Evolutionary conservation across 2,329 filamentous ascomycete species (phyloP).

Genomic region (Cladorrhinum sp.): DNA sequence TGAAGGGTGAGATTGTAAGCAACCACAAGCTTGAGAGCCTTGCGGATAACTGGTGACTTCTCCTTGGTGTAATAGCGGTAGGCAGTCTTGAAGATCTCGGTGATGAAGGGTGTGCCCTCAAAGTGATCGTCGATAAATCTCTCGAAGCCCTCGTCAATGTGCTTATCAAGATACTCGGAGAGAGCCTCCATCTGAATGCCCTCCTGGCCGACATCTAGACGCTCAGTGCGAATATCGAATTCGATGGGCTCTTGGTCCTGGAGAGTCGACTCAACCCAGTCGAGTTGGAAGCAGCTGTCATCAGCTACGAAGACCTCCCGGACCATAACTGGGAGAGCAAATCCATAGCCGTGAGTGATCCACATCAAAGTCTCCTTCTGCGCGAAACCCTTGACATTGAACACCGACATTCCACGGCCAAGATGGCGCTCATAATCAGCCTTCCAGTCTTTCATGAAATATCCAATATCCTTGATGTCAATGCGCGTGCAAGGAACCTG

Average conservation of each 20-base stretch:
- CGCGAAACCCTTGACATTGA: conserved; percentile 85
- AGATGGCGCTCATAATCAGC: conserved; percentile 93
- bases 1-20: conserved; percentile 95
- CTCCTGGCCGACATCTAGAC: conserved; percentile 83
- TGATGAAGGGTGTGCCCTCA: conserved; percentile 90
- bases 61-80: conserved; percentile 91
- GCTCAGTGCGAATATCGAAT: conserved; percentile 84
- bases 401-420: conserved; percentile 81
- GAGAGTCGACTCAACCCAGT: conserved; percentile 84
- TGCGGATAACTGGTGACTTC: conserved; percentile 84
- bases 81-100: conserved; percentile 92
- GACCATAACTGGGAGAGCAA: conserved; percentile 87
- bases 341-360: conserved; percentile 95
- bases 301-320: conserved; percentile 91
- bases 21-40: conserved; percentile 89
- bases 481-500: conserved; percentile 97
- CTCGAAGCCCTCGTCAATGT: conserved; percentile 89
- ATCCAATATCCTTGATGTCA: conserved; percentile 96
- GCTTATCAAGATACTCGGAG: conserved; percentile 90
- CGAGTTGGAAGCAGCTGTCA: conserved; percentile 86
- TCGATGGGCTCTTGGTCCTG: conserved; percentile 67
- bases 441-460: conserved; percentile 99
- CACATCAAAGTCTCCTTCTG: conserved; percentile 71
- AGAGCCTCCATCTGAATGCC: conserved; percentile 78
- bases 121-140: conserved; percentile 95